Evolutionary conservation across 169 alveolate species (phyloP).

Genomic region (Plasmodium inui): DNA sequence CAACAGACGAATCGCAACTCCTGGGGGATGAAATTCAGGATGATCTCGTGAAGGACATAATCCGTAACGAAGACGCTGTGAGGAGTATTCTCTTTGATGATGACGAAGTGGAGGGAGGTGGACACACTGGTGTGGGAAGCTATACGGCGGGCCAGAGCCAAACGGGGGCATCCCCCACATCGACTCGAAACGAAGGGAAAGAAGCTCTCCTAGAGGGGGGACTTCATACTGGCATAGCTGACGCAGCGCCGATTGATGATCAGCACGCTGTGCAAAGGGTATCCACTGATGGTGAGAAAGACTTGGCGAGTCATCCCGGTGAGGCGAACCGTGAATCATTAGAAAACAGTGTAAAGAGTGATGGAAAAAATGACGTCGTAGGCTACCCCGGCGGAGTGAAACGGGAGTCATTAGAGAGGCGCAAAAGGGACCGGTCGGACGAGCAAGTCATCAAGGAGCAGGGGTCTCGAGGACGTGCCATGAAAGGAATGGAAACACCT

Average conservation of each 20-base stretch:
- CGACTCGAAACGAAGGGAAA: background rate
- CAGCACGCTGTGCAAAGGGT: background rate
- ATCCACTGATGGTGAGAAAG: background rate
- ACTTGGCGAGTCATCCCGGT: background rate
- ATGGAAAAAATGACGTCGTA: background rate
- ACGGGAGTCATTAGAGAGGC: background rate
- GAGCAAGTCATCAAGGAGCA: background rate
- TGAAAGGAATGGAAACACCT: background rate
- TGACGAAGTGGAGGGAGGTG: background rate
- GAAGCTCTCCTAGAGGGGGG: background rate
- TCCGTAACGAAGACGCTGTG: constrained; percentile 1
- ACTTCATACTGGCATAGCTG: background rate
- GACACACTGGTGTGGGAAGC: background rate
- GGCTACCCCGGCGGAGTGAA: background rate
- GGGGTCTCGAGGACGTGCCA: background rate
- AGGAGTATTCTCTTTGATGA: constrained; percentile 15
- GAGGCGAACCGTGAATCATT: background rate
- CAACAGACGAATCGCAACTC: background rate
- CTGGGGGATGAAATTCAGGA: background rate
- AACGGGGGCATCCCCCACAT: background rate
- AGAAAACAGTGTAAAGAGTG: background rate
- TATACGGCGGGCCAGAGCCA: background rate
- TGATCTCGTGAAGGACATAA: background rate
- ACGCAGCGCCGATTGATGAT: background rate
- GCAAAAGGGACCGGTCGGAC: background rate